Evolutionary conservation across 331 rosid species (phyloP).

Genomic region (Arachis monticola): DNA sequence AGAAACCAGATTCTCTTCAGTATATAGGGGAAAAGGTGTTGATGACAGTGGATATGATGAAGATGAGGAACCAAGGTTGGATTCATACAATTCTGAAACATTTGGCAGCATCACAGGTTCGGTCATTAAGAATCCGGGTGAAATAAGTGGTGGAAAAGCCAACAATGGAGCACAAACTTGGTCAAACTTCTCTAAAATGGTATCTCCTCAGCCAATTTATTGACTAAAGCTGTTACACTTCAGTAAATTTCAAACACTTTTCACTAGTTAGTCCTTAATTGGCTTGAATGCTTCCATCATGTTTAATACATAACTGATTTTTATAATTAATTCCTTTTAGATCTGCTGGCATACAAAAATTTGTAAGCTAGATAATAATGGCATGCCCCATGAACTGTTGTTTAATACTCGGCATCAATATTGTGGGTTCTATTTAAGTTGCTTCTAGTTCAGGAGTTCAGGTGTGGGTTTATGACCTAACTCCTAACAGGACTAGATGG

Average conservation of each 20-base stretch:
- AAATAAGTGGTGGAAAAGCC: constrained; percentile 56
- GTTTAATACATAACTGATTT: constrained; percentile 1
- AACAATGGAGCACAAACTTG: constrained; percentile 53
- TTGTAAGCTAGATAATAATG: constrained; percentile 13
- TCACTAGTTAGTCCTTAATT: constrained; percentile 31
- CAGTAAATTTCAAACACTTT: constrained; percentile 7
- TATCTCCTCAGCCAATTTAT: constrained; percentile 44
- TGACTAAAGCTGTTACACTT: constrained; percentile 9
- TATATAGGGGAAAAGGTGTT: constrained; percentile 66
- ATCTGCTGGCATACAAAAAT: not conserved
- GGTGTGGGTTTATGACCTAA: not conserved
- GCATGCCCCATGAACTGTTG: constrained; percentile 18
- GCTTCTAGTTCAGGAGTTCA: not conserved
- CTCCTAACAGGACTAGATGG: not conserved
- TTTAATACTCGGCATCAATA: constrained; percentile 10
- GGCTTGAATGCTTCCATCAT: constrained; percentile 13
- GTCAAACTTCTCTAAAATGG: constrained; percentile 60
- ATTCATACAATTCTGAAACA: constrained; percentile 72
- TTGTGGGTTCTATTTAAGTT: constrained; percentile 13
- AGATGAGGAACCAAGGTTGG: constrained; percentile 59
- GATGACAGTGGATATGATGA: constrained; percentile 80
- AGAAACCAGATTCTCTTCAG: constrained; percentile 94
- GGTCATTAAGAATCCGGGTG: constrained; percentile 45
- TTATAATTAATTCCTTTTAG: not conserved
- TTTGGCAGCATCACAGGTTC: constrained; percentile 66